Evolutionary conservation across 306 rosid genomes (phyloP).

Genomic region (Inga oerstediana): DNA sequence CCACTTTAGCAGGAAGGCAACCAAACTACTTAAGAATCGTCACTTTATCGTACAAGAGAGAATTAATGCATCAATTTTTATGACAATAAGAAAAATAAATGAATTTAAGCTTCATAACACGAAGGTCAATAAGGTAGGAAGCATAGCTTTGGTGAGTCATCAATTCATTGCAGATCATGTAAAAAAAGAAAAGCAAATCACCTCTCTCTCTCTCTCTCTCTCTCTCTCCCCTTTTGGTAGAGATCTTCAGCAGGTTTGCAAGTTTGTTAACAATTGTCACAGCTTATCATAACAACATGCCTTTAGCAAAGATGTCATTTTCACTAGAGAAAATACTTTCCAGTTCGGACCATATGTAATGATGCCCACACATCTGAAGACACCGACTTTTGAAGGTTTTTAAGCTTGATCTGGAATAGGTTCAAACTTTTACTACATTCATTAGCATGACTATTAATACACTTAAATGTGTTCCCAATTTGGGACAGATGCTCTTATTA

Average conservation of each 20-base stretch:
- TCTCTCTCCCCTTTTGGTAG: background rate
- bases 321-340: background rate
- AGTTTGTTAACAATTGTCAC: background rate
- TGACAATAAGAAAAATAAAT: background rate
- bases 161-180: conserved; percentile 18
- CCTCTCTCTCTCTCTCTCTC: background rate
- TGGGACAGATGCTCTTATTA: background rate
- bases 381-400: conserved; percentile 29
- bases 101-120: background rate
- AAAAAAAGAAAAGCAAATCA: background rate
- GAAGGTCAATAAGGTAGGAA: background rate
- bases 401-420: conserved; percentile 12
- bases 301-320: conserved; percentile 7
- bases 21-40: background rate
- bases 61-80: background rate
- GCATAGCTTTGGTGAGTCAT: background rate
- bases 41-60: conserved; percentile 14
- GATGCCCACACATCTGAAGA: conserved; percentile 2
- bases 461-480: background rate
- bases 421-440: background rate
- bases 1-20: conserved; percentile 10
- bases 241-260: background rate
- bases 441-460: background rate
- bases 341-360: background rate
- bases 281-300: background rate